A percentile compares a stretch with the other conserved stretches of the same genome.
phyloP scores from a whole-genome alignment of 2,329 filamentous ascomycete genomes.

The Curvularia hawaiiensis region DNA sequence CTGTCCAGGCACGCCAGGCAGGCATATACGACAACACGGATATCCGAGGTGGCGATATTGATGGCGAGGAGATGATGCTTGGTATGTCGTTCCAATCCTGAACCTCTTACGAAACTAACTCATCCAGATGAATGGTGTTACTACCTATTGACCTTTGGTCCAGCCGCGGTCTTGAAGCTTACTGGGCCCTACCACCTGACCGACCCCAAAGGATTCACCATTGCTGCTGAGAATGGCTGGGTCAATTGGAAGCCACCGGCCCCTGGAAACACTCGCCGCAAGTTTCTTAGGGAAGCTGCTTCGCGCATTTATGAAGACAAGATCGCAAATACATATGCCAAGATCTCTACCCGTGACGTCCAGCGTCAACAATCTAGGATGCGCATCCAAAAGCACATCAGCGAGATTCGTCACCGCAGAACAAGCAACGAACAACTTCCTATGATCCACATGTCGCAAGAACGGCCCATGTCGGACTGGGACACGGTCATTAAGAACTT shows the following conservation, averaged over 20 bases:
- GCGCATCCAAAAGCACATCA: constrained; percentile 50
- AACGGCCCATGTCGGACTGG: constrained; percentile 49
- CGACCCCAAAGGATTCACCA: constrained; percentile 54
- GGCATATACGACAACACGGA: constrained; percentile 61
- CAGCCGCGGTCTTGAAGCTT: constrained; percentile 60
- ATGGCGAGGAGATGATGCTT: constrained; percentile 59
- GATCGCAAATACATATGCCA: constrained; percentile 46
- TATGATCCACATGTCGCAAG: constrained; percentile 48
- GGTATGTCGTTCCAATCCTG: constrained; percentile 43
- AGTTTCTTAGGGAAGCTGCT: constrained; percentile 66
- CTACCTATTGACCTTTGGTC: constrained; percentile 64
- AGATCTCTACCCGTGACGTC: constrained; percentile 43
- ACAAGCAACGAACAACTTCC: constrained; percentile 43
- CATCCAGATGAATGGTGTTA: constrained; percentile 64
- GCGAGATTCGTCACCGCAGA: constrained; percentile 49
- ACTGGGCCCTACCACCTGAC: constrained; percentile 47
- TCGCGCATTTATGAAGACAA: constrained; percentile 64
- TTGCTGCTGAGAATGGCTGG: constrained; percentile 61
- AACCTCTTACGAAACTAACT: constrained; percentile 18
- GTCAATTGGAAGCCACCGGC: constrained; percentile 60
- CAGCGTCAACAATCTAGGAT: constrained; percentile 49
- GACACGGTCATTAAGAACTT: constrained; percentile 42
- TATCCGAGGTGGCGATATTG: constrained; percentile 55
- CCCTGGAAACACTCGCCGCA: constrained; percentile 54
- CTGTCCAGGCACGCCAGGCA: constrained; percentile 58